Evolutionary conservation across 202 grass and related monocot species (phyloP).

Genomic region (Hordeum pubiflorum): DNA sequence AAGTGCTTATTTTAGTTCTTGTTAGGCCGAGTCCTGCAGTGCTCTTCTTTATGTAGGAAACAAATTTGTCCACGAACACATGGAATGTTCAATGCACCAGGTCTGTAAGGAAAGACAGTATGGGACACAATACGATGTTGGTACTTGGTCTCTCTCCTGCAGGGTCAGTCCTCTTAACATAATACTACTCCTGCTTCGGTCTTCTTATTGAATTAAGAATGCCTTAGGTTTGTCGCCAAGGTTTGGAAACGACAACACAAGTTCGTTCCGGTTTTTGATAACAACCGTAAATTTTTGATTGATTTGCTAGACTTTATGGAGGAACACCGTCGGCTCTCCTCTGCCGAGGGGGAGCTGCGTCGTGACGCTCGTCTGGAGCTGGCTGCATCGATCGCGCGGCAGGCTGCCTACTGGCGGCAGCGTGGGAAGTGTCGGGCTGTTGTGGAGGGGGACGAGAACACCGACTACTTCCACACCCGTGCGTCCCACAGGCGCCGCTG

Average conservation of each 20-base stretch:
- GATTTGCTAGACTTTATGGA: background rate
- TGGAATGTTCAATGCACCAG: background rate
- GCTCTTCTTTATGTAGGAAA: background rate
- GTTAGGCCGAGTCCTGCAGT: background rate
- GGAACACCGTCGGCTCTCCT: too few species aligned
- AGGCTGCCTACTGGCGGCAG: too few species aligned
- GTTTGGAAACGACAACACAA: background rate
- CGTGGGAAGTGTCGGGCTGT: too few species aligned
- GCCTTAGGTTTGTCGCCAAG: background rate
- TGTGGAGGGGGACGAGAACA: too few species aligned
- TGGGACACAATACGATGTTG: background rate
- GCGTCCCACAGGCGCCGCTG: too few species aligned
- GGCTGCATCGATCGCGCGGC: too few species aligned
- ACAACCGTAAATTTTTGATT: background rate
- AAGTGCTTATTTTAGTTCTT: background rate
- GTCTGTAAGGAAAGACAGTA: background rate
- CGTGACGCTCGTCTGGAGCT: too few species aligned
- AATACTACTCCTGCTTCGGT: background rate
- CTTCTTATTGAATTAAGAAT: background rate
- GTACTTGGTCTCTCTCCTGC: background rate
- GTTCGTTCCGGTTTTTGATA: background rate
- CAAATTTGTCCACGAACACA: slow-evolving; percentile 2
- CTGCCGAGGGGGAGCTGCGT: too few species aligned
- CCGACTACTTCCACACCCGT: too few species aligned
- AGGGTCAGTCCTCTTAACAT: background rate